Evolutionary conservation across 1,139 yeast species (phyloP).

Genomic region (Blastobotrys malaysiensis): DNA sequence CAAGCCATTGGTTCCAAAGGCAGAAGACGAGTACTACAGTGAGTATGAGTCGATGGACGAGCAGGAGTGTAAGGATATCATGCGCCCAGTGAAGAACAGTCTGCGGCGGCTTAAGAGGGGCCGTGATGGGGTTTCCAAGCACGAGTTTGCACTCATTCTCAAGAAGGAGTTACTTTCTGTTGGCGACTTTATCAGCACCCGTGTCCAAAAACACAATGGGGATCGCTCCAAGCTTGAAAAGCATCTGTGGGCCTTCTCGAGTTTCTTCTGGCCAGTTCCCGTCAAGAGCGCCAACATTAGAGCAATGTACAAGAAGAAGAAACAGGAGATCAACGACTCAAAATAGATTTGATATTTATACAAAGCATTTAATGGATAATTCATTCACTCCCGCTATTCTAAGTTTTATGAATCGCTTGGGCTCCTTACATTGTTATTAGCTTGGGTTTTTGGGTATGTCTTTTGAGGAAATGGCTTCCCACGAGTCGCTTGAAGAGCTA

Average conservation of each 20-base stretch:
- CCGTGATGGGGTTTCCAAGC: constrained; percentile 72
- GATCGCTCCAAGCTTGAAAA: constrained; percentile 43
- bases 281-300: constrained; percentile 70
- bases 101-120: constrained; percentile 73
- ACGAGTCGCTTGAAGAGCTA: not conserved
- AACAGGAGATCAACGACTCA: constrained; percentile 5
- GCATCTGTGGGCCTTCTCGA: constrained; percentile 89
- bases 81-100: constrained; percentile 72
- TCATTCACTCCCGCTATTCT: not conserved
- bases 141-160: constrained; percentile 75
- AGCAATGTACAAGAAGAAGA: constrained; percentile 71
- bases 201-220: constrained; percentile 23
- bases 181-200: constrained; percentile 61
- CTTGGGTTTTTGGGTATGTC: not conserved
- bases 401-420: too few species aligned
- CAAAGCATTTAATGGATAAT: not conserved
- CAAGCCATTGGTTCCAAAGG: constrained; percentile 19
- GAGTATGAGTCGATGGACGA: constrained; percentile 86
- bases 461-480: not conserved
- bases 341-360: not conserved
- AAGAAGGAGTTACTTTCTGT: constrained; percentile 71
- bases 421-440: too few species aligned
- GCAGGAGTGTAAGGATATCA: constrained; percentile 52
- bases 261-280: constrained; percentile 88
- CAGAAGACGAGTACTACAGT: constrained; percentile 39